Evolutionary conservation across 2,329 filamentous ascomycete species (phyloP).

Genomic region (Diaporthe sp.): DNA sequence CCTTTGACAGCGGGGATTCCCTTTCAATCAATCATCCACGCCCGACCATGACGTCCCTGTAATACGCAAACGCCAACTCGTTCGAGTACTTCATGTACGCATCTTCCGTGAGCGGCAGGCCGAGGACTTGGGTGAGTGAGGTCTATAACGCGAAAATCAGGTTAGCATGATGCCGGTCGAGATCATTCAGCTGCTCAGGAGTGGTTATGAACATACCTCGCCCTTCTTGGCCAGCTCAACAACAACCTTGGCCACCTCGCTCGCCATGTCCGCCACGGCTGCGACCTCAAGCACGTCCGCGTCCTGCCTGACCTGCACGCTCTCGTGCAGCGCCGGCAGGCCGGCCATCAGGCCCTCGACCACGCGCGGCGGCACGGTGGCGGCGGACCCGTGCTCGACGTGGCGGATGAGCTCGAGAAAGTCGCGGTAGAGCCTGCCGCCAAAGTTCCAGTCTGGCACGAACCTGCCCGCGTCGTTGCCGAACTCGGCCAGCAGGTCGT

Average conservation of each 20-base stretch:
- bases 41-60: constrained; percentile 69
- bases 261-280: constrained; percentile 85
- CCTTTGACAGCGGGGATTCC: neutral
- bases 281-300: constrained; percentile 68
- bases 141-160: constrained; percentile 46
- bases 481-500: constrained; percentile 78
- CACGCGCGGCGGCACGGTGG: constrained; percentile 49
- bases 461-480: constrained; percentile 63
- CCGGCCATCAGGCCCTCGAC: constrained; percentile 68
- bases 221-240: constrained; percentile 65
- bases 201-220: constrained; percentile 57
- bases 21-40: constrained; percentile 18
- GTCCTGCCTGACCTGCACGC: constrained; percentile 40
- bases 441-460: constrained; percentile 80
- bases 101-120: constrained; percentile 77
- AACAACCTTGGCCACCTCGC: constrained; percentile 75
- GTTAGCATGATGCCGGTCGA: constrained; percentile 49
- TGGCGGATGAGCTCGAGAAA: constrained; percentile 65
- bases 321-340: constrained; percentile 64
- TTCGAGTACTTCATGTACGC: constrained; percentile 76
- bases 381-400: constrained; percentile 43
- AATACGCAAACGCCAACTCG: constrained; percentile 76
- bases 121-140: constrained; percentile 61
- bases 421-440: constrained; percentile 81
- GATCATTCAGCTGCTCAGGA: neutral